Conservation (phyloP, 2,329 filamentous ascomycete genomes). For the Ophiostoma perfectum region DNA sequence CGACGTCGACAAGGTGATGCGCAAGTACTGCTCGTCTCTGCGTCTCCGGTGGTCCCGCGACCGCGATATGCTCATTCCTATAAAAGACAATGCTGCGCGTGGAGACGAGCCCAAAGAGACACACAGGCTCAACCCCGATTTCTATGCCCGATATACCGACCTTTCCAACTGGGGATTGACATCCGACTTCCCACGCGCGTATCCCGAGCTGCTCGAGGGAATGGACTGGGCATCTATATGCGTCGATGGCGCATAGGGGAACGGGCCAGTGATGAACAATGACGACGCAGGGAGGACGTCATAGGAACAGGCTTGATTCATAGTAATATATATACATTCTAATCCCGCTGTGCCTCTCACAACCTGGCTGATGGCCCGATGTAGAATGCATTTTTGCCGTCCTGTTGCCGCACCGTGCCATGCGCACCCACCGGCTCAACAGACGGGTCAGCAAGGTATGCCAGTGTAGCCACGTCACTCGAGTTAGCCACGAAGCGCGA, state of each 20-base stretch:
- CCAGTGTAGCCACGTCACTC: constrained; percentile 17
- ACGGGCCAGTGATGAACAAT: background rate
- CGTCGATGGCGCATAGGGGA: background rate
- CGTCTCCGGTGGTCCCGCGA: constrained; percentile 16
- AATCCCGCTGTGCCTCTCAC: constrained; percentile 15
- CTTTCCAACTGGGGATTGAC: constrained; percentile 16
- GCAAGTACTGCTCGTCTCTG: constrained; percentile 14
- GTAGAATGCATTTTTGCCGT: constrained; percentile 20
- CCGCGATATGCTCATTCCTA: constrained; percentile 1
- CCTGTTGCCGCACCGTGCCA: constrained; percentile 14
- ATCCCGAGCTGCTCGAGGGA: constrained; percentile 17
- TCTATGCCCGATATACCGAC: constrained; percentile 9
- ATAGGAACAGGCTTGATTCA: background rate
- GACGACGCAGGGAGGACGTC: no score
- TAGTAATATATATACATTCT: background rate
- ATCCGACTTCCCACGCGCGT: constrained; percentile 12
- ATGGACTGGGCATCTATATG: constrained; percentile 14
- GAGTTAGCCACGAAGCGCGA: constrained; percentile 19
- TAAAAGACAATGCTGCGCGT: background rate
- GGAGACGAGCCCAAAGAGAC: background rate
- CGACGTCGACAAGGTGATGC: constrained; percentile 16
- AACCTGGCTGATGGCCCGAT: constrained; percentile 11
- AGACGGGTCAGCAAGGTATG: constrained; percentile 8
- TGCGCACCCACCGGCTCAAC: constrained; percentile 17
- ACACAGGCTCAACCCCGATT: constrained; percentile 16